Evolutionary conservation across 75 land plant genomes (phyloP), one percentile per base, ranked within the genome.

Genomic region (Pinus albicaulis): DNA sequence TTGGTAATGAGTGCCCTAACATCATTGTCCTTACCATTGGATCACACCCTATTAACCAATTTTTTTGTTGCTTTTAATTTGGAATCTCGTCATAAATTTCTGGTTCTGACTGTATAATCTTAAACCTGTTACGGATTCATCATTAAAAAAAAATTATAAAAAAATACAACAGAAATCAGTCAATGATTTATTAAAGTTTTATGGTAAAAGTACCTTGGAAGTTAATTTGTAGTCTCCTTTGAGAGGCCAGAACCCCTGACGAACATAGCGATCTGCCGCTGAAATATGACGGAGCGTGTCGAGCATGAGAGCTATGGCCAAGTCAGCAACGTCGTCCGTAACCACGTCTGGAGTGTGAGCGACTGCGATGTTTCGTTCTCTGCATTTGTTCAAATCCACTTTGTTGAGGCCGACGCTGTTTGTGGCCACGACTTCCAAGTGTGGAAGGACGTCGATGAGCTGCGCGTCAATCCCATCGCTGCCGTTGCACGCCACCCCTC

Each of bases 281-380:
- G 82, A 81, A 16, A 86, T 78, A 24, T 82, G 77, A 13, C 93
- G 81, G 61, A 91, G 77, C 13, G 84, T 80, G 63, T 80, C 86
- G 22, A 91, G 72, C 81, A 89, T 56, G 0, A 91, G 81, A 4
- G 82, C 89, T 16, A 91, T 76, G 55, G 89, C 89, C 26, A 69
- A 76, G 44, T 91, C 93, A 2, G 93, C 93, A 28, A 75, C 85
- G 56, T 80, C 83, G 26, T 86, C 91, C 15, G 85, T 80, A 60
- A 86, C 81, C 34, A 83, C 87, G 71, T 78, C 82, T 68, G 86
- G 88, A n/a, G 88, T 79, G 57, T 82, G 79, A 8, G 84, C 60
- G 44, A 83, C 86, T 1, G 41, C 59, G 25, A 87, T 82, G 36
- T 84, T 79, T 3, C 82, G 56, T 48, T 80, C 56, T 22, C 56